phyloP scores from a whole-genome alignment of 2,329 filamentous ascomycete species.

The Esteya vermicola region DNA sequence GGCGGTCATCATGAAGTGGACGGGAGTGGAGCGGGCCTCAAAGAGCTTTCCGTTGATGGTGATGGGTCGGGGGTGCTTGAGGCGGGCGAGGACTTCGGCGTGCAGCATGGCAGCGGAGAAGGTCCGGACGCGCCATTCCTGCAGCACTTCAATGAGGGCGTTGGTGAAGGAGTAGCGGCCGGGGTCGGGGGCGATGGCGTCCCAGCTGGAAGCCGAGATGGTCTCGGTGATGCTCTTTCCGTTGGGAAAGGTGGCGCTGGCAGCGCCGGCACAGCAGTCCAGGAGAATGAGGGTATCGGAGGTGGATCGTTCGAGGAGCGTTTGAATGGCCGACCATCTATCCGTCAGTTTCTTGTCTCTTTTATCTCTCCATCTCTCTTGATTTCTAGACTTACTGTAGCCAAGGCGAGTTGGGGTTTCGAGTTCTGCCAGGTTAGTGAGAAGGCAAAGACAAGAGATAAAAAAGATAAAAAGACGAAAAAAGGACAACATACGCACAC shows the following conservation, averaged over 20 bases:
- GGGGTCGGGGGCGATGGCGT: conserved; percentile 44
- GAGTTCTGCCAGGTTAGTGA: conserved; percentile 23
- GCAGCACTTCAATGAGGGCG: conserved; percentile 42
- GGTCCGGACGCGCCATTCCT: conserved; percentile 38
- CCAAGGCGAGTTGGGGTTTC: conserved; percentile 37
- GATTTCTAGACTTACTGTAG: conserved; percentile 32
- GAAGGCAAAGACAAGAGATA: not conserved
- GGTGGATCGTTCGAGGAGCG: conserved; percentile 38
- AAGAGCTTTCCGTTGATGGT: conserved; percentile 42
- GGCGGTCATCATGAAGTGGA: conserved; percentile 50
- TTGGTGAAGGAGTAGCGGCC: conserved; percentile 46
- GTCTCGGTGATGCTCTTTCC: conserved; percentile 46
- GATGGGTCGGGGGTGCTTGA: conserved; percentile 44
- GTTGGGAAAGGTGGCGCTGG: conserved; percentile 43
- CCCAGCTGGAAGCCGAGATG: conserved; percentile 48
- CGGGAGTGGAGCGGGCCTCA: conserved; percentile 42
- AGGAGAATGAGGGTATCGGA: conserved; percentile 44
- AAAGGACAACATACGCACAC: conserved; percentile 31
- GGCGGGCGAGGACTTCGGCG: conserved; percentile 42
- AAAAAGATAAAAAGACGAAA: not conserved
- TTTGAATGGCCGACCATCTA: conserved; percentile 47
- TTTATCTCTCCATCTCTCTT: too few species aligned
- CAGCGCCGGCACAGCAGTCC: conserved; percentile 46
- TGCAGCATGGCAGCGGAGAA: conserved; percentile 49
- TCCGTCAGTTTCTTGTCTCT: too few species aligned